Base-by-base conservation (phyloP, 2,329 filamentous ascomycete species). In the Diplodia sapinea region DNA sequence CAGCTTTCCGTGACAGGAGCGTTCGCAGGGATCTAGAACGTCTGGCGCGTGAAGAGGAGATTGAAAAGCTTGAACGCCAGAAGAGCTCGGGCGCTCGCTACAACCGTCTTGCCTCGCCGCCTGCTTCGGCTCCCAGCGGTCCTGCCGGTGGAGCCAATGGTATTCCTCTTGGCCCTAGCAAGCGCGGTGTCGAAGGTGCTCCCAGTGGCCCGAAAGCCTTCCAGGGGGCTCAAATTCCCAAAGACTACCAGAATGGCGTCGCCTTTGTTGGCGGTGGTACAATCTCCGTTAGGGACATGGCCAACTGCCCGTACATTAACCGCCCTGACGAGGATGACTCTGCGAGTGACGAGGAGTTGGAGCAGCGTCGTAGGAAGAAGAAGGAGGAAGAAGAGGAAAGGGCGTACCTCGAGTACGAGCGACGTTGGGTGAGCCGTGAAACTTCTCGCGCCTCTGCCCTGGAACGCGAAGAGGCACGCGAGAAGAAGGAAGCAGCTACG, bases 1-100 rank as follows among this genome's bases (percentile, higher is more conserved):
- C 93, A 0, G 92, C 94, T 0, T 99, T 99, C 82, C 87, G 95
- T 71, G 95, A 99, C 72, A 87, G 94, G 23, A 97, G 94, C 72
- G 97, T 89, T 69, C 88, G 91, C 69, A 87, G 94, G 49, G 95
- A 99, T 75, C 82, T 96, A 75, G 95, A 99, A 78, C 91, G 95
- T 3, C 81, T 97, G 43, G 89, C 89, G 74, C 86, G 90, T 54
- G 95, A 99, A 78, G 95, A 99, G 77, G 94, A 98, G 76, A 88
- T 97, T 72, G 95, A 98, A 76, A 91, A 92, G 67, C 85, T 89
- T 77, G 94, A 98, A 78, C 87, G 93, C 52, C 87, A 88, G 71
- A 87, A 92, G 17, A 93, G 90, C 73, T 87, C 87, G 13, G 84
- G 85, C 12, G 78, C 76, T 1, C 86, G 91, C 51, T 80, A 84